phyloP scores from a whole-genome alignment of 352 stramenopile genomes.

The Pilasporangium apinafurcum region DNA sequence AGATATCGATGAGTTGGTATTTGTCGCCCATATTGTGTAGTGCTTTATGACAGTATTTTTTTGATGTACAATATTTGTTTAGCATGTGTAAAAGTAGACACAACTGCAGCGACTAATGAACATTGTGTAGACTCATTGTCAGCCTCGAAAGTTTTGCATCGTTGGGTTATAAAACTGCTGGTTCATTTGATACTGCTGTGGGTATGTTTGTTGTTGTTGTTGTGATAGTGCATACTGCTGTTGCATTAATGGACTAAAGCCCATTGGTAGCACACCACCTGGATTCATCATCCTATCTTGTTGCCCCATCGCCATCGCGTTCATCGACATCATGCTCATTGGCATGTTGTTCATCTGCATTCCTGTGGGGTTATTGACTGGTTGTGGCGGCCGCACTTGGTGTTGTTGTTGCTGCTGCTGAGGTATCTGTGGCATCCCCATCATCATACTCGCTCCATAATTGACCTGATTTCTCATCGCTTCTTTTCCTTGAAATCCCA shows the following conservation, averaged over 20 bases:
- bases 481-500: not conserved
- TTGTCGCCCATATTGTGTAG: too few species aligned
- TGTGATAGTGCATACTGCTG: not conserved
- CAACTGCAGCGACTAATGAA: too few species aligned
- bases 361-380: conserved; percentile 7
- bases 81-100: too few species aligned
- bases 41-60: too few species aligned
- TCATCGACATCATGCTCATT: conserved; percentile 9
- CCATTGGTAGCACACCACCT: not conserved
- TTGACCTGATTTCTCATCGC: too few species aligned
- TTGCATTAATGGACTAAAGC: conserved; percentile 1
- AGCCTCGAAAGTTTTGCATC: conserved; percentile 5
- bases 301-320: conserved; percentile 4
- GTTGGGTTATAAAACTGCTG: conserved; percentile 3
- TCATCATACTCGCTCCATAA: conserved; percentile 1
- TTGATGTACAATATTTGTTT: too few species aligned
- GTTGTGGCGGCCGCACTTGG: conserved; percentile 30
- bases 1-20: too few species aligned
- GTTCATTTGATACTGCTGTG: conserved; percentile 10
- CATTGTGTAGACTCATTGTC: conserved; percentile 1
- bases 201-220: conserved; percentile 4
- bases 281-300: conserved; percentile 8
- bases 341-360: conserved; percentile 8
- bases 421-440: not conserved
- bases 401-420: conserved; percentile 11